Percentiles rank a stretch among this genome's conserved stretches.
Conservation (phyloP, 192 early-diverging fungal genomes). For the Radiomyces spectabilis region DNA sequence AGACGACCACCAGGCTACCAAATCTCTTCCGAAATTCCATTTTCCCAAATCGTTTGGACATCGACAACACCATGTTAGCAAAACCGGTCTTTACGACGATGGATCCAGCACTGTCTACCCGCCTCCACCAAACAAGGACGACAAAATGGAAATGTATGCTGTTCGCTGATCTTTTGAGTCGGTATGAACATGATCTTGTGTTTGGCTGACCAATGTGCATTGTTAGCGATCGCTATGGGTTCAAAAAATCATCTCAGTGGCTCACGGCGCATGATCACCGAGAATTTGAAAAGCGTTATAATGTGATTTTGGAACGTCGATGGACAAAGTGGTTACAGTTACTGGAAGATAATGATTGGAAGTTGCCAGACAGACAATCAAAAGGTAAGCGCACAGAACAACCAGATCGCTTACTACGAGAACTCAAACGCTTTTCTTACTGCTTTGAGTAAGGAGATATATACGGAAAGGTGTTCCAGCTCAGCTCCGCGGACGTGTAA, state of each 20-base stretch:
- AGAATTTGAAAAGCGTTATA: slow-evolving; percentile 41
- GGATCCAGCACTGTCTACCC: slow-evolving; percentile 4
- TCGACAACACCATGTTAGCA: too few relatives aligned
- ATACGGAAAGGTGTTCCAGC: slow-evolving; percentile 71
- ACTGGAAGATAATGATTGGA: slow-evolving; percentile 34
- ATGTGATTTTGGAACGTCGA: slow-evolving; percentile 37
- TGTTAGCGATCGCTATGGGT: slow-evolving; percentile 58
- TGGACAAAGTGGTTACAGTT: slow-evolving; percentile 39
- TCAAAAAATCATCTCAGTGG: slow-evolving; percentile 44
- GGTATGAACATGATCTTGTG: too few relatives aligned
- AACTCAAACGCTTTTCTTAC: slow-evolving; percentile 7
- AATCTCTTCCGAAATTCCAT: background rate
- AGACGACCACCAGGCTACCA: background rate
- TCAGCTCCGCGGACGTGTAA: slow-evolving; percentile 49
- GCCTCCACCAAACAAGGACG: slow-evolving; percentile 4
- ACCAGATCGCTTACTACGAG: background rate
- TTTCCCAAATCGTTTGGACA: too few relatives aligned
- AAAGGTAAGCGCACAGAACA: slow-evolving; percentile 28
- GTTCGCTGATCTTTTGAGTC: too few relatives aligned
- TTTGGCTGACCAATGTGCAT: too few relatives aligned
- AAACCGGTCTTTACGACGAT: slow-evolving; percentile 7
- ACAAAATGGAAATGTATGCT: slow-evolving; percentile 2
- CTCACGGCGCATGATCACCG: slow-evolving; percentile 36
- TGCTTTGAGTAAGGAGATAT: slow-evolving; percentile 50
- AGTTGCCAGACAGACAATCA: slow-evolving; percentile 32